A percentile compares a stretch with the other conserved stretches of the same genome.
Conservation (phyloP, 306 rosid genomes). For the Dryas drummondii region DNA sequence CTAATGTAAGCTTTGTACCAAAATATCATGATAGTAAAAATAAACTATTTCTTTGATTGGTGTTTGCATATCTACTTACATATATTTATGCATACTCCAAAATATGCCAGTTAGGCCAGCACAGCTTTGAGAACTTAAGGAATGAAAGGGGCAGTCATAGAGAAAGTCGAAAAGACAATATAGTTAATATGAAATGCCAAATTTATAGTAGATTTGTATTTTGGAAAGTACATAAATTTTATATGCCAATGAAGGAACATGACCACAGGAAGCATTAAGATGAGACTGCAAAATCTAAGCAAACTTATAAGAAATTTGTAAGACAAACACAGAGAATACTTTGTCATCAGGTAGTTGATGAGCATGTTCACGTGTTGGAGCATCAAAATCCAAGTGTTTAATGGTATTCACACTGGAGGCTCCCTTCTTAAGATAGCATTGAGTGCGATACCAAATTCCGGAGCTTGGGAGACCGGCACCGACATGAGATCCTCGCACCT, state of each 20-base stretch:
- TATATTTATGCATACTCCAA: not conserved
- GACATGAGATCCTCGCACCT: conserved; percentile 94
- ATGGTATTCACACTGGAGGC: conserved; percentile 50
- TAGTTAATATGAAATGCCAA: not conserved
- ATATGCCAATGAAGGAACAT: not conserved
- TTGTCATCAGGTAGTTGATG: conserved; percentile 83
- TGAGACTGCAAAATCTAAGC: conserved; percentile 5
- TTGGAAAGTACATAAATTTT: not conserved
- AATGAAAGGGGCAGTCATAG: not conserved
- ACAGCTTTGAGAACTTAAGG: not conserved
- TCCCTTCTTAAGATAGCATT: conserved; percentile 74
- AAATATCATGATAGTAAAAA: not conserved
- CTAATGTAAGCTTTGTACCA: not conserved
- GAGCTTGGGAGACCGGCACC: conserved; percentile 85
- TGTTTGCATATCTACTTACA: not conserved
- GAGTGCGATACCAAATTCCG: conserved; percentile 97
- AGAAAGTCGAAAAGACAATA: not conserved
- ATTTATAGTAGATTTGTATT: not conserved
- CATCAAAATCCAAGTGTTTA: conserved; percentile 96
- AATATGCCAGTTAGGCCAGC: not conserved
- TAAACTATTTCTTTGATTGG: not conserved
- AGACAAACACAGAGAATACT: conserved; percentile 38
- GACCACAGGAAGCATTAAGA: not conserved
- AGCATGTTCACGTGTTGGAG: conserved; percentile 97
- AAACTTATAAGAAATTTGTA: conserved; percentile 22